Percentiles rank a stretch among this genome's conserved stretches.
Evolutionary conservation across 495 filamentous ascomycete species (phyloP).

Genomic region (Neurospora hispaniola): DNA sequence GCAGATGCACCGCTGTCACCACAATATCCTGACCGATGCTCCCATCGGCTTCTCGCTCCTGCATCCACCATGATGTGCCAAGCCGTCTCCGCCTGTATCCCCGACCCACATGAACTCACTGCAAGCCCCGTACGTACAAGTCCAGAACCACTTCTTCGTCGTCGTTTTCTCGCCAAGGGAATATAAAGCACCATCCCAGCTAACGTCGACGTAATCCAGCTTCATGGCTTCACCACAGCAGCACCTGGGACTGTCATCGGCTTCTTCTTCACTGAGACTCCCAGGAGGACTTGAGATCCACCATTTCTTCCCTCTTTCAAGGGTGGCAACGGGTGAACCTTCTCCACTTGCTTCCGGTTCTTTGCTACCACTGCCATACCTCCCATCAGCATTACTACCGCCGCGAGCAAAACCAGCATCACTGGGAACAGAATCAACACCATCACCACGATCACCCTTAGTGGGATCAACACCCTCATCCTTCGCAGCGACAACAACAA

Average conservation of each 20-base stretch:
- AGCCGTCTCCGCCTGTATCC: neutral
- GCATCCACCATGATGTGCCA: neutral
- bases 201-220: neutral
- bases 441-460: too few species aligned
- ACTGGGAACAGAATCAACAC: too few species aligned
- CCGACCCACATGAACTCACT: neutral
- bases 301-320: neutral
- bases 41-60: neutral
- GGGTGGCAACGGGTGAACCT: neutral
- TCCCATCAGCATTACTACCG: neutral
- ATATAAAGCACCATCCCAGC: neutral
- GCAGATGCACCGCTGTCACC: neutral
- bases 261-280: neutral
- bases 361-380: neutral
- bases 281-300: neutral
- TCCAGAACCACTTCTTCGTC: neutral
- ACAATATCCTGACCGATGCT: neutral
- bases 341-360: neutral
- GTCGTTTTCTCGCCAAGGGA: neutral
- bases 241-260: neutral
- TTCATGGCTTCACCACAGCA: neutral
- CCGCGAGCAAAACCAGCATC: neutral
- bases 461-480: neutral
- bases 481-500: neutral
- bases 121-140: neutral